Evolutionary conservation across 2,329 filamentous ascomycete species (phyloP).

Genomic region (Furcasterigmium sp.): DNA sequence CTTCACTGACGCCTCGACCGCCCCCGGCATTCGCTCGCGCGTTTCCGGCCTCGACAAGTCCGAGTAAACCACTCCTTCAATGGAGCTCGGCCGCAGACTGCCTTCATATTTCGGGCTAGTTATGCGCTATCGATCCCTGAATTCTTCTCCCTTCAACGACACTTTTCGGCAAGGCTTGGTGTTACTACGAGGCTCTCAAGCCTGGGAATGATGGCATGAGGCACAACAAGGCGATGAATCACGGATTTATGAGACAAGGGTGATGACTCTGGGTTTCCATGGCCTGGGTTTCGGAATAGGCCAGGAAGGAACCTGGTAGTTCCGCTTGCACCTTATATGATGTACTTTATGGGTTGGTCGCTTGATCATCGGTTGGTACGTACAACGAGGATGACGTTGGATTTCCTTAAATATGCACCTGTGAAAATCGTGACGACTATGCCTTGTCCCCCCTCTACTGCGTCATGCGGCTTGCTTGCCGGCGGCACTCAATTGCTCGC

Average conservation of each 20-base stretch:
- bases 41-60: constrained; percentile 71
- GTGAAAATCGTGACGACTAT: too few relatives aligned
- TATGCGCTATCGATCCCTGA: neutral
- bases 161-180: too few relatives aligned
- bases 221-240: neutral
- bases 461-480: too few relatives aligned
- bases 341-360: neutral
- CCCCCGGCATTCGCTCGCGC: constrained; percentile 83
- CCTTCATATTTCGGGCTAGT: too few relatives aligned
- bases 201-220: neutral
- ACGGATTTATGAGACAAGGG: neutral
- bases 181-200: too few relatives aligned
- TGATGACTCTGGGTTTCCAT: neutral
- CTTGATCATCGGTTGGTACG: neutral
- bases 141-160: too few relatives aligned
- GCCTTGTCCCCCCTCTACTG: too few relatives aligned
- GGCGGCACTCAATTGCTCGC: neutral
- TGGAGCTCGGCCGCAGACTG: neutral
- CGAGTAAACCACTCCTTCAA: constrained; percentile 43
- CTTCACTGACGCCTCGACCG: constrained; percentile 73
- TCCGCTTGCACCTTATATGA: constrained; percentile 1
- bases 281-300: neutral
- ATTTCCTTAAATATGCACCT: too few relatives aligned
- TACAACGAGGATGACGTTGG: neutral
- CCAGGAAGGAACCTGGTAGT: neutral